phyloP scores from a whole-genome alignment of 176 grass and related monocot species.

The Rhynchospora pubera region DNA sequence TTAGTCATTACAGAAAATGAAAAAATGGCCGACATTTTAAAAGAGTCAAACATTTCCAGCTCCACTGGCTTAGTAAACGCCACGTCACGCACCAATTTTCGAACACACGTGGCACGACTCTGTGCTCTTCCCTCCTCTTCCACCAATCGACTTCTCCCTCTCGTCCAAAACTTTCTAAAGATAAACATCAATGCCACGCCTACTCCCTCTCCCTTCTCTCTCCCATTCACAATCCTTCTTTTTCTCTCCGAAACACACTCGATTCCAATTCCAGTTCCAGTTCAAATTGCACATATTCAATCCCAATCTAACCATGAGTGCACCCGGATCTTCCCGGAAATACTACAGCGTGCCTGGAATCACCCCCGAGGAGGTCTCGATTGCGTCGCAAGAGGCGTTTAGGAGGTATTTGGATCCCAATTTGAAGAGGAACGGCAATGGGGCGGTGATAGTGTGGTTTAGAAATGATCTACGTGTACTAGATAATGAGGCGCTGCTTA shows the following conservation, averaged over 20 bases:
- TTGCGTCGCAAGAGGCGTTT: conserved; percentile 41
- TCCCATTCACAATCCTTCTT: conserved; percentile 29
- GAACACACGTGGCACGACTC: conserved; percentile 28
- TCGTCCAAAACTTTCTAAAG: conserved; percentile 23
- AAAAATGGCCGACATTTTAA: background rate
- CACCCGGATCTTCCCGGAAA: conserved; percentile 7
- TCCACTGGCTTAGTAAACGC: background rate
- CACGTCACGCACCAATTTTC: background rate
- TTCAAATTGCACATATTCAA: conserved; percentile 8
- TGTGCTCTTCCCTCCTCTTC: conserved; percentile 41
- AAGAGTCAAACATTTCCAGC: background rate
- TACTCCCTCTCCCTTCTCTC: conserved; percentile 21
- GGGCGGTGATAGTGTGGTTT: conserved; percentile 71
- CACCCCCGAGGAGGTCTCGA: conserved; percentile 16
- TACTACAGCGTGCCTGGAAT: conserved; percentile 46
- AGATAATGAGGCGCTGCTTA: conserved; percentile 55
- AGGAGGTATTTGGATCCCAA: conserved; percentile 27
- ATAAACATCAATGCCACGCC: conserved; percentile 35
- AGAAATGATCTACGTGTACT: conserved; percentile 74
- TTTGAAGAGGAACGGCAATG: conserved; percentile 31
- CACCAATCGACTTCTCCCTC: background rate
- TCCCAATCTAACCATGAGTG: conserved; percentile 23
- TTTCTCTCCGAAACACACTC: conserved; percentile 10
- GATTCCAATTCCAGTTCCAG: background rate
- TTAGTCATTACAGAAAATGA: too few species aligned